These are phyloP conservation scores for Panaeolus papilionaceus DNA, from an alignment of 768 basidiomycete genomes.

Conservation along the genomic window DNA sequence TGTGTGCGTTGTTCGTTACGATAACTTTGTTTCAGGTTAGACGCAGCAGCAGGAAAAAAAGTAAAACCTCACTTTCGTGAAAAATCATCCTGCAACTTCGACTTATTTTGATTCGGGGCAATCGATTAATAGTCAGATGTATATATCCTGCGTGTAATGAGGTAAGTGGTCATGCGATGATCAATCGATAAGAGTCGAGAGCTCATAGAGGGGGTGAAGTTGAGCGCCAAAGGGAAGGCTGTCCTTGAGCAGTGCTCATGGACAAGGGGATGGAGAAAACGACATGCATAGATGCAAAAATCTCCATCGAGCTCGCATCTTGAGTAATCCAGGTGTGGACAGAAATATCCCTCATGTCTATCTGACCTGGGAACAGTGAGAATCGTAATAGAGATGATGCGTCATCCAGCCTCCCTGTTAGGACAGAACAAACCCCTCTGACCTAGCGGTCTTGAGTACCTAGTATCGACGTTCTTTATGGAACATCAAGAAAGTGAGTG, in stretches of 20 bases:
- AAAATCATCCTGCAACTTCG: background rate
- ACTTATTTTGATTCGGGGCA: background rate
- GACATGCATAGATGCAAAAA: background rate
- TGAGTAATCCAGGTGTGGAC: slow-evolving; percentile 4
- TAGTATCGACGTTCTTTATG: slow-evolving; percentile 5
- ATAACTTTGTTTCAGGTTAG: background rate
- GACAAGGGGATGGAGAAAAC: background rate
- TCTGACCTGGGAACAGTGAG: slow-evolving; percentile 8
- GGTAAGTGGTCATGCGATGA: background rate
- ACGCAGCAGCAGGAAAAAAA: background rate
- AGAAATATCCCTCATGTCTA: background rate
- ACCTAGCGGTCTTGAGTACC: background rate
- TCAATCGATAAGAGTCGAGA: background rate
- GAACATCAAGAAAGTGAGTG: background rate
- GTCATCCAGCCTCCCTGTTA: background rate
- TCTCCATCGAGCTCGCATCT: background rate
- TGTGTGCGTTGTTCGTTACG: background rate
- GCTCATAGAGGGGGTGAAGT: background rate
- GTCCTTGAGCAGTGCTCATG: background rate
- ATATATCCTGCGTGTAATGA: background rate
- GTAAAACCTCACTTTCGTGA: no score
- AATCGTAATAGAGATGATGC: background rate
- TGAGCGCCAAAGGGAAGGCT: background rate
- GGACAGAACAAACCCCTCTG: background rate
- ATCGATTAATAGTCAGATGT: background rate